Conservation (phyloP, 2,329 filamentous ascomycete species). For the Pseudocercospora fijiensis region DNA sequence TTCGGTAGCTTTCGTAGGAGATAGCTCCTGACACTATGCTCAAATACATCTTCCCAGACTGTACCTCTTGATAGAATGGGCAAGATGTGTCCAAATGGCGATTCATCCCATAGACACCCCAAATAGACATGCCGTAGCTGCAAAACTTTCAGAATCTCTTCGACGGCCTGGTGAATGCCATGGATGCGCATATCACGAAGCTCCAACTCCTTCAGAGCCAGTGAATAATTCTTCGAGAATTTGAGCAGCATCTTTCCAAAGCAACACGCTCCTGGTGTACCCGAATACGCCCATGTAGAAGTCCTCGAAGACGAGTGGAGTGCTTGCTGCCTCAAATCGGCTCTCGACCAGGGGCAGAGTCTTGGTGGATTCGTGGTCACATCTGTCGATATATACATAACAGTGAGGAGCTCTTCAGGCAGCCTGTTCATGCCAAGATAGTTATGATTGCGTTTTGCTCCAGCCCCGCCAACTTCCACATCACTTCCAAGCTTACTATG, state of each 20-base stretch:
- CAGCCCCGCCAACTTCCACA: neutral
- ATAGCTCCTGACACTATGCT: slow-evolving; percentile 21
- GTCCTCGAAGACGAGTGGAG: slow-evolving; percentile 28
- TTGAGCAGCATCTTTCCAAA: slow-evolving; percentile 22
- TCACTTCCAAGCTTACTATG: neutral
- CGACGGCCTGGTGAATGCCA: slow-evolving; percentile 20
- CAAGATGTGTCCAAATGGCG: slow-evolving; percentile 14
- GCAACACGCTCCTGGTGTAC: slow-evolving; percentile 17
- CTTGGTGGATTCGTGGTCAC: slow-evolving; percentile 26
- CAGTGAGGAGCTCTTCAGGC: slow-evolving; percentile 33
- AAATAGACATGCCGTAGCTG: slow-evolving; percentile 26
- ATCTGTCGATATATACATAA: slow-evolving; percentile 29
- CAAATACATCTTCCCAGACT: slow-evolving; percentile 15
- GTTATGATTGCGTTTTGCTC: neutral
- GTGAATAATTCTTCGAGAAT: slow-evolving; percentile 23
- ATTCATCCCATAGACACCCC: slow-evolving; percentile 28
- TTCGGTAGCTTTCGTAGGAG: slow-evolving; percentile 15
- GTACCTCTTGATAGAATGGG: slow-evolving; percentile 22
- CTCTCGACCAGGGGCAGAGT: slow-evolving; percentile 26
- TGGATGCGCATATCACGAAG: slow-evolving; percentile 24
- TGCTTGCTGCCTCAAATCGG: slow-evolving; percentile 22
- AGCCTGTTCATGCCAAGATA: slow-evolving; percentile 24
- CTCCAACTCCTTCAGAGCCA: slow-evolving; percentile 13
- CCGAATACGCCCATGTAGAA: slow-evolving; percentile 31
- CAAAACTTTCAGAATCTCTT: slow-evolving; percentile 24